phyloP scores from a whole-genome alignment of 202 grass and related monocot genomes.

The Schoenoplectus tabernaemontani region DNA sequence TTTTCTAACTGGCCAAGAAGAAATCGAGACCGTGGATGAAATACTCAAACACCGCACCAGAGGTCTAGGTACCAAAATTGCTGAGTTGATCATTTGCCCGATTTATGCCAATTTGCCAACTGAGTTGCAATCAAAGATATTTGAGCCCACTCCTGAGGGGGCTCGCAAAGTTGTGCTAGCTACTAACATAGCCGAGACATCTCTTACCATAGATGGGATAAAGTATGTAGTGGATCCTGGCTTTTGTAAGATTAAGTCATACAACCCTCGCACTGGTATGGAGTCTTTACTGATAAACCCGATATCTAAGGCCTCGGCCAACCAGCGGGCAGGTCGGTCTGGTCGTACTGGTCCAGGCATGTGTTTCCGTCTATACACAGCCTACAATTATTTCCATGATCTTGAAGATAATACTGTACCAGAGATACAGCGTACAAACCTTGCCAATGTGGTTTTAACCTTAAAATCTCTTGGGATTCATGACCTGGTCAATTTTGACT shows the following conservation, averaged over 20 bases:
- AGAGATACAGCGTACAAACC: conserved; percentile 85
- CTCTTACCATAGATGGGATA: conserved; percentile 92
- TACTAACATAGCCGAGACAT: conserved; percentile 94
- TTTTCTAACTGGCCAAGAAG: conserved; percentile 85
- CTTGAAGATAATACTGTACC: conserved; percentile 85
- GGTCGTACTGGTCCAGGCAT: conserved; percentile 90
- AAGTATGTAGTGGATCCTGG: conserved; percentile 95
- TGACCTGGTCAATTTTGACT: conserved; percentile 97
- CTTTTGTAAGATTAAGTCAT: conserved; percentile 94
- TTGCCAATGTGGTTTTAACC: conserved; percentile 87
- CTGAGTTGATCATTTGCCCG: conserved; percentile 84
- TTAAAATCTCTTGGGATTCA: conserved; percentile 90
- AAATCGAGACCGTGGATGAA: conserved; percentile 95
- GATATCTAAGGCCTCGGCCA: conserved; percentile 91
- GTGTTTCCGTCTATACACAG: conserved; percentile 83
- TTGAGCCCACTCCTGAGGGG: conserved; percentile 79
- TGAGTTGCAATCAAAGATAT: conserved; percentile 93
- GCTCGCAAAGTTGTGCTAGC: conserved; percentile 84
- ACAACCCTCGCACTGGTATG: conserved; percentile 86
- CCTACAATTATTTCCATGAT: conserved; percentile 78
- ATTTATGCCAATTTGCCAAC: conserved; percentile 94
- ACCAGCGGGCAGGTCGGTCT: conserved; percentile 87
- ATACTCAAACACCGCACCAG: conserved; percentile 83
- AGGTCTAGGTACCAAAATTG: conserved; percentile 90
- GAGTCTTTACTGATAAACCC: conserved; percentile 83